Percentiles rank a stretch among this genome's conserved stretches.
phyloP scores from a whole-genome alignment of 176 grass and related monocot species.

The Canna indica region DNA sequence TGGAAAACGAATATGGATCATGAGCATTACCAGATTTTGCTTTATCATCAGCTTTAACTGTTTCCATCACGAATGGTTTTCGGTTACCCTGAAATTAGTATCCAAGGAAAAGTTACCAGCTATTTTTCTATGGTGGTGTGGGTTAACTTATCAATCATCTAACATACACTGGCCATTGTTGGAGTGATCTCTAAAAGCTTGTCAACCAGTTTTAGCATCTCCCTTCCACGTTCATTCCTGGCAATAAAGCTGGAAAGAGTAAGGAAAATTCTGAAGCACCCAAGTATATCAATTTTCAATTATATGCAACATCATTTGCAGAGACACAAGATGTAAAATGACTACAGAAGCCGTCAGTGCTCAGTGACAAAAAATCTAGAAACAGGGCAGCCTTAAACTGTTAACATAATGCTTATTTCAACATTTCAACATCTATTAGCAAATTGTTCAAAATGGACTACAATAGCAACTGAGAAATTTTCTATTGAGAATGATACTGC shows the following conservation, averaged over 20 bases:
- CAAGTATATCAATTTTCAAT: neutral
- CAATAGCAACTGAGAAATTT: neutral
- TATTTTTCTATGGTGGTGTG: neutral
- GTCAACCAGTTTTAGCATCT: constrained; percentile 75
- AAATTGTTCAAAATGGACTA: neutral
- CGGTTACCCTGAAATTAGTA: constrained; percentile 49
- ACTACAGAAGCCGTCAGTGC: too few species aligned
- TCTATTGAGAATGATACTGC: neutral
- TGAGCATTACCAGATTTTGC: constrained; percentile 64
- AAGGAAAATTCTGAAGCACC: neutral
- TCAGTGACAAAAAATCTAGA: neutral
- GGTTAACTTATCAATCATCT: neutral
- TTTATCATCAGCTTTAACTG: constrained; percentile 85
- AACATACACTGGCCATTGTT: constrained; percentile 59
- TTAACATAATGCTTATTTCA: neutral
- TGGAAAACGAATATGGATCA: neutral
- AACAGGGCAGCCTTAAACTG: neutral
- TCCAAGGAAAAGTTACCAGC: neutral
- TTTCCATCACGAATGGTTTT: constrained; percentile 84
- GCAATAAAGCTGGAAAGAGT: neutral
- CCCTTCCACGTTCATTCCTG: constrained; percentile 75
- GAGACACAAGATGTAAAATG: too few species aligned
- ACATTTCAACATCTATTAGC: neutral
- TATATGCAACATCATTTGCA: neutral
- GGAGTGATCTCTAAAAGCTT: constrained; percentile 69